Conservation (phyloP, 2,329 filamentous ascomycete species). For the Colletotrichum tanaceti region DNA sequence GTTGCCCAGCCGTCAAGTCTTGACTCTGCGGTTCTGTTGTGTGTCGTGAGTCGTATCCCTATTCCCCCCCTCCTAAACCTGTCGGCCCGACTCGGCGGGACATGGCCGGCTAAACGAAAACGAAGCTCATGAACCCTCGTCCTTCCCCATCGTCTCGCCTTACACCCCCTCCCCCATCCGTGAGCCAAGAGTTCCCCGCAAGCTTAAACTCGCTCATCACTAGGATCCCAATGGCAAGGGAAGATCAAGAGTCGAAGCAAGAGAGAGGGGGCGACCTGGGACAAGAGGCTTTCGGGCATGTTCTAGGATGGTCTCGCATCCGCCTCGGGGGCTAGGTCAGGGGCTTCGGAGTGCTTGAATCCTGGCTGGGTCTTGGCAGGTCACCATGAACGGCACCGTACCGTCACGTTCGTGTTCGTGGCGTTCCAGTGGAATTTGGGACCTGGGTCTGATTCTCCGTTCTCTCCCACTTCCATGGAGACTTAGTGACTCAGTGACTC, state of each 20-base stretch:
- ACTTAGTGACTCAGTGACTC: neutral
- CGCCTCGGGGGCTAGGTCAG: no score
- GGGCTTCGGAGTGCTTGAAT: neutral
- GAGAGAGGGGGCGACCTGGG: neutral
- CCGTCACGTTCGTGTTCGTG: neutral
- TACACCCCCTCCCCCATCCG: neutral
- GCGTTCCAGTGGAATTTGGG: neutral
- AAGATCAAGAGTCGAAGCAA: neutral
- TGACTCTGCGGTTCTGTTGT: no score
- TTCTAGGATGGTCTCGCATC: neutral
- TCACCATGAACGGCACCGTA: no score
- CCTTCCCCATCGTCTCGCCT: neutral
- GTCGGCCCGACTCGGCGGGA: slow-evolving; percentile 13
- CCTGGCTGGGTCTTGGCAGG: neutral
- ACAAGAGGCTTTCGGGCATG: neutral
- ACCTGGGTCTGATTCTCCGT: neutral
- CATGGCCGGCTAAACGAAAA: neutral
- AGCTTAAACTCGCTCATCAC: neutral
- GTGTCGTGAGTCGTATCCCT: no score
- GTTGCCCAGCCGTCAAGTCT: neutral
- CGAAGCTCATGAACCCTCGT: neutral
- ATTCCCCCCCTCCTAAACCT: neutral
- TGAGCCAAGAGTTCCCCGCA: neutral
- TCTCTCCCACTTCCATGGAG: neutral
- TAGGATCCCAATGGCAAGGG: neutral